A percentile compares a stretch with the other conserved stretches of the same genome.
Conservation (phyloP, 495 filamentous ascomycete genomes). For the Xylaria nigripes region DNA sequence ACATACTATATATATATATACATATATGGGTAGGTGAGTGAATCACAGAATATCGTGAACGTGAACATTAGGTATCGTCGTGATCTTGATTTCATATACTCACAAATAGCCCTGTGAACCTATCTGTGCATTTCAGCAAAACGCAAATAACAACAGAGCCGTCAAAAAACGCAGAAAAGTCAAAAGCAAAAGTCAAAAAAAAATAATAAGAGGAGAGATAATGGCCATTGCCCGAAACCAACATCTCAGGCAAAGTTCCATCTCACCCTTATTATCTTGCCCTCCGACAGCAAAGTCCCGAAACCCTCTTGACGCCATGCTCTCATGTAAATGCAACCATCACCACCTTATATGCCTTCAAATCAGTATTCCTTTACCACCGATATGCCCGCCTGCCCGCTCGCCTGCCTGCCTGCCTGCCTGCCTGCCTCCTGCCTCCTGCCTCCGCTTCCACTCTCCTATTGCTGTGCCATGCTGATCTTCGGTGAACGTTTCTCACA, state of each 20-base stretch:
- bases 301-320: neutral
- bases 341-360: neutral
- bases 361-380: neutral
- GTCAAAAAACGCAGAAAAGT: too few relatives aligned
- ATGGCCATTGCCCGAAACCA: neutral
- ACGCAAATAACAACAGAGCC: too few relatives aligned
- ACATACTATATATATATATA: too few relatives aligned
- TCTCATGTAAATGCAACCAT: constrained; percentile 7
- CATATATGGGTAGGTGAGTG: too few relatives aligned
- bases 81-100: too few relatives aligned
- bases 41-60: too few relatives aligned
- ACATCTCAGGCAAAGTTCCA: neutral
- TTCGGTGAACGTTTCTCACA: neutral
- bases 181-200: neutral
- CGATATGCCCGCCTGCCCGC: neutral
- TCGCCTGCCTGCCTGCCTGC: too few relatives aligned
- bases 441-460: neutral
- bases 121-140: too few relatives aligned
- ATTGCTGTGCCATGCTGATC: neutral
- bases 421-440: too few relatives aligned
- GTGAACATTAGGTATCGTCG: too few relatives aligned
- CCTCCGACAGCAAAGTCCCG: neutral
- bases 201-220: neutral
- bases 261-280: neutral
- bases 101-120: too few relatives aligned